Percentiles rank a stretch among this genome's conserved stretches.
phyloP scores from a whole-genome alignment of 2,329 filamentous ascomycete genomes.

The Alternaria brassicae region DNA sequence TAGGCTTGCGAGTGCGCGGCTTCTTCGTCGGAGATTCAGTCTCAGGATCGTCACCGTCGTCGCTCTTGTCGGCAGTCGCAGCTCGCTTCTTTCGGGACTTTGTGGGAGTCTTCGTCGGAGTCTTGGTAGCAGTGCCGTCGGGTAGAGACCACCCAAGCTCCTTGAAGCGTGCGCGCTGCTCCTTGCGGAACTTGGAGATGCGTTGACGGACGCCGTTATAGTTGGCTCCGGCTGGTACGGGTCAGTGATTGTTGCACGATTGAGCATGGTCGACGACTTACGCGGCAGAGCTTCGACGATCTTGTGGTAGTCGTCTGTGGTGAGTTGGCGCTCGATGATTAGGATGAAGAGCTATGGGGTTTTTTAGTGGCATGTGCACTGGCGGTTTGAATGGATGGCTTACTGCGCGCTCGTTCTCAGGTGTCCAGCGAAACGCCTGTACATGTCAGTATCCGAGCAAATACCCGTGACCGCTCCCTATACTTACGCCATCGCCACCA shows the following conservation, averaged over 20 bases:
- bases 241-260: background rate
- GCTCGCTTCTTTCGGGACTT: background rate
- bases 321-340: background rate
- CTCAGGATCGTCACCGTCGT: background rate
- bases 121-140: background rate
- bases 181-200: background rate
- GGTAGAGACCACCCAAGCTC: background rate
- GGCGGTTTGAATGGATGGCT: no score
- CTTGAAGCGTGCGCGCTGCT: background rate
- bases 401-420: background rate
- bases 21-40: background rate
- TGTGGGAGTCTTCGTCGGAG: background rate
- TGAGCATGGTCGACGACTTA: background rate
- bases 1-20: background rate
- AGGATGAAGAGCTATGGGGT: background rate
- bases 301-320: background rate
- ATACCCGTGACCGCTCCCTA: no score
- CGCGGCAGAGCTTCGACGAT: background rate
- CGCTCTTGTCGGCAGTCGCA: background rate
- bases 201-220: background rate
- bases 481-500: background rate
- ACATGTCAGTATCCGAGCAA: no score
- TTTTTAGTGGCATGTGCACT: background rate
- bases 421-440: background rate
- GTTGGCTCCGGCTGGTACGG: background rate